Conservation (phyloP, 257 asterid genomes). For the Plantago ovata region DNA sequence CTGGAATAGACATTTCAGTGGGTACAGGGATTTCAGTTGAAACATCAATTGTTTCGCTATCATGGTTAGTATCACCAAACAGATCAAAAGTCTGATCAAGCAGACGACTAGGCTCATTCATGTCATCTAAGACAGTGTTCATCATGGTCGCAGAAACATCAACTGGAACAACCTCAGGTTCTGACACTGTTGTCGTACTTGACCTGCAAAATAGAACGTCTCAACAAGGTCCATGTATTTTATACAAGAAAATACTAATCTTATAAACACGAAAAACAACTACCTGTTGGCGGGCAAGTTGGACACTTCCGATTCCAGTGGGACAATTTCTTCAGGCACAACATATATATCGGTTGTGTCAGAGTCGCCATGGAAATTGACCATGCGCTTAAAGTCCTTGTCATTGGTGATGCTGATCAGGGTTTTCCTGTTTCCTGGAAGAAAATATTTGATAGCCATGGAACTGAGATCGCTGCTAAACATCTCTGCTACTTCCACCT, state of each 20-base stretch:
- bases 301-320: conserved; percentile 75
- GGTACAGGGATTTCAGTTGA: conserved; percentile 41
- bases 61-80: conserved; percentile 63
- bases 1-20: conserved; percentile 48
- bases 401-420: conserved; percentile 88
- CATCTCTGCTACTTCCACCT: conserved; percentile 88
- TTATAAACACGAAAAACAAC: conserved; percentile 27
- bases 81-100: conserved; percentile 68
- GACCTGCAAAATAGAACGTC: conserved; percentile 59
- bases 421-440: conserved; percentile 91
- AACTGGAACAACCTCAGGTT: conserved; percentile 45
- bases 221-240: conserved; percentile 26
- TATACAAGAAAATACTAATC: conserved; percentile 9
- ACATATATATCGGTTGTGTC: conserved; percentile 72
- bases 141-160: conserved; percentile 56
- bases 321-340: conserved; percentile 66
- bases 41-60: conserved; percentile 39
- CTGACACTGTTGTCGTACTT: conserved; percentile 88
- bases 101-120: conserved; percentile 51
- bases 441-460: conserved; percentile 74
- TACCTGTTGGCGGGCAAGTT: conserved; percentile 97
- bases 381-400: conserved; percentile 88
- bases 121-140: conserved; percentile 57
- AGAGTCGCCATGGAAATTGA: conserved; percentile 65
- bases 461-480: conserved; percentile 52